Percentiles rank a stretch among this genome's conserved stretches.
These are phyloP conservation scores for Rhodotorula sp. DNA, from an alignment of 1,284 basidiomycete species.

Conservation along the genomic window DNA sequence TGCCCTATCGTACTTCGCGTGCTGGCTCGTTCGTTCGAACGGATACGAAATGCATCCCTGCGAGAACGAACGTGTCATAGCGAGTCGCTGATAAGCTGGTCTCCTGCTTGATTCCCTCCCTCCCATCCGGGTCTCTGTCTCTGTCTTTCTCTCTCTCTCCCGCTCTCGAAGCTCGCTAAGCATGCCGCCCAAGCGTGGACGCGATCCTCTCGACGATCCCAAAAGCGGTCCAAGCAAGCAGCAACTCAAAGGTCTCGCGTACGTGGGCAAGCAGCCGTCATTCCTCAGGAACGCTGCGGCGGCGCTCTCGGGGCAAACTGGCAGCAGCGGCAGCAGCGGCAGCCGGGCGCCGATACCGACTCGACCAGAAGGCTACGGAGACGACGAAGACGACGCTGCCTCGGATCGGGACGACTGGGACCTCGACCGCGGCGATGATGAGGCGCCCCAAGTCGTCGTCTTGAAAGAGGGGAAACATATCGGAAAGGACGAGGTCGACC, in stretches of 20 bases:
- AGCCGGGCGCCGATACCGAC: conserved; percentile 30
- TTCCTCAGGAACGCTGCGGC: conserved; percentile 33
- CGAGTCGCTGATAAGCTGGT: no score
- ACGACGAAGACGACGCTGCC: conserved; percentile 11
- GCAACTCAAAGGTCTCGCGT: conserved; percentile 25
- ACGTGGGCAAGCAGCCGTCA: conserved; percentile 22
- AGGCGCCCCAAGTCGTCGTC: conserved; percentile 37
- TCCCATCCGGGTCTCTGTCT: no score
- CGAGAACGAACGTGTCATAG: no score
- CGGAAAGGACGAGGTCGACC: conserved; percentile 27
- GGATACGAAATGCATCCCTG: no score
- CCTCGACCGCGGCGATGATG: conserved; percentile 29
- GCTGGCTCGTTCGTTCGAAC: no score
- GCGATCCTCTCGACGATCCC: conserved; percentile 20
- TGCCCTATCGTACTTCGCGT: no score
- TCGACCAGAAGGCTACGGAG: conserved; percentile 14
- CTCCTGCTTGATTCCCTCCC: no score
- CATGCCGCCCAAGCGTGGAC: conserved; percentile 20
- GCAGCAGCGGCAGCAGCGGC: neutral
- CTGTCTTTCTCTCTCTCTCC: no score
- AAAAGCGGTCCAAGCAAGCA: conserved; percentile 16
- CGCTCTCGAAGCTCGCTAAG: no score
- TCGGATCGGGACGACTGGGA: conserved; percentile 34
- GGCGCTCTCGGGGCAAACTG: conserved; percentile 16
- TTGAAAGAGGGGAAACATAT: conserved; percentile 38